These are phyloP conservation scores for Vigna angularis DNA, from an alignment of 306 rosid genomes.

Conservation along the genomic window DNA sequence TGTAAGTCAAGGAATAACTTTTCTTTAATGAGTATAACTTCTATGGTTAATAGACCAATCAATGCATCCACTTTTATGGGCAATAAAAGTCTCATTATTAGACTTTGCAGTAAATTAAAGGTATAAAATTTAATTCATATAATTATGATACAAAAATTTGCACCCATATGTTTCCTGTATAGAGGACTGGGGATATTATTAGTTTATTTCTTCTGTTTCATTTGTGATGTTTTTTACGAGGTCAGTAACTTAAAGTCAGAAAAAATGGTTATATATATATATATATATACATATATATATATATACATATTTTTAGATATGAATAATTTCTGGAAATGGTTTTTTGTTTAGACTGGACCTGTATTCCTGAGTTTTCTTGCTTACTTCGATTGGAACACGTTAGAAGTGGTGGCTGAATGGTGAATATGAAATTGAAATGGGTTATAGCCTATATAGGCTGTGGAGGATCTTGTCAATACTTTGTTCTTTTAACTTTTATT, in stretches of 20 bases:
- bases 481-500: constrained; percentile 1
- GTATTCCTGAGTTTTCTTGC: background rate
- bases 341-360: background rate
- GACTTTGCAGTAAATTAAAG: too few species aligned
- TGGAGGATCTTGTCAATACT: background rate
- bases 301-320: too few species aligned
- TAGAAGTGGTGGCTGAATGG: background rate
- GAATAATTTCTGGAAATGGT: background rate
- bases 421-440: background rate
- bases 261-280: too few species aligned
- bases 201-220: background rate
- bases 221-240: background rate
- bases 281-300: too few species aligned
- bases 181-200: background rate
- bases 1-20: background rate
- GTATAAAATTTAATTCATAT: too few species aligned
- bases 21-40: background rate
- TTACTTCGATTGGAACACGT: background rate
- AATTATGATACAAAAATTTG: too few species aligned
- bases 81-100: too few species aligned
- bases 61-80: background rate
- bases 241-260: background rate
- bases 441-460: background rate
- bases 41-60: background rate
- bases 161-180: background rate